Evolutionary conservation across 345 rosid genomes (phyloP), one percentile per base, ranked within the genome.

Genomic region (Ailanthus altissimus): DNA sequence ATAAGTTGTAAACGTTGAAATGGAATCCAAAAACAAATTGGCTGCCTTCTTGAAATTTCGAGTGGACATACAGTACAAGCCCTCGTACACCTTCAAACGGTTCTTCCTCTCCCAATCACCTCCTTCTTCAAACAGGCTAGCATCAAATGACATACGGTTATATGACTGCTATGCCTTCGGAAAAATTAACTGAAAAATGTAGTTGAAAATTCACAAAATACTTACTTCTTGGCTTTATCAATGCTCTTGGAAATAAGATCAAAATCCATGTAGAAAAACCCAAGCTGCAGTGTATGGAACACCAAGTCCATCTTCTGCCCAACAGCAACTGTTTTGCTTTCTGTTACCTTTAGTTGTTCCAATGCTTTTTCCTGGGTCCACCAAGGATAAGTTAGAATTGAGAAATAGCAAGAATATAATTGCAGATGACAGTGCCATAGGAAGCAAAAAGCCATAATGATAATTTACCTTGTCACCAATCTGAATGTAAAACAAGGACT

Each of bases 91-190:
- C 89, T 97, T 97, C 79, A 97, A 85, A 51, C 98, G 87, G 78
- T 97, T 97, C 90, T 97, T 97, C 89, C 93, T 91, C 83, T 97
- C 99, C 99, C 99, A 97, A 72, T 97, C 99, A 84, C 98, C 99
- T 82, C 99, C 99, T 85, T 91, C 99, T 84, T 97, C 99, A 86
- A 97, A 97, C 88, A 97, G 90, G 78, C 99, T 97, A 84, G 47
- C 80, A 80, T 50, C 61, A 74, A 51, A 68, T 36, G 36, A 49
- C 50, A 45, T 50, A 73, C 61, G 59, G 56, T 61, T 20, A 77
- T 28, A 36, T 62, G 63, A 50, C 45, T 5, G 10, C 67, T 47
- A 65, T 10, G n/a, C 53, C 67, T 75, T 21, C 51, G 32, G 36
- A 56, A 78, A 51, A 49, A 18, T 42, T 32, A 66, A 77, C 60